Base-by-base conservation (phyloP, 2,329 filamentous ascomycete species). In the Arthroderma sp. region DNA sequence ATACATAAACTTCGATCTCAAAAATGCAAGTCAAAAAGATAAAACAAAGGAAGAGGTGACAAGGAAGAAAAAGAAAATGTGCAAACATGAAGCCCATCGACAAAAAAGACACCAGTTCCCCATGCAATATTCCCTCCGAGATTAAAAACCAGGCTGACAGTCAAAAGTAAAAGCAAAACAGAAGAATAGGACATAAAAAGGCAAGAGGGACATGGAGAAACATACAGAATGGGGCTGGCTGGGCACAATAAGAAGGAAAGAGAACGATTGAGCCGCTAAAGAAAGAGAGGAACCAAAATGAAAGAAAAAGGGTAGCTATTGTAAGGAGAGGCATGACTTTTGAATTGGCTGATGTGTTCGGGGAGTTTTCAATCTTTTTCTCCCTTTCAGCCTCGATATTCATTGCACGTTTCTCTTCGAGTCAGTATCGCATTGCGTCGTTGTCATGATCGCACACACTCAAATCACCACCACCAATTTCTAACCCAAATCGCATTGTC, bases 121-220 rank as follows among this genome's bases (percentile, higher is more conserved):
- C 15, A 22, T 22, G 15, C 15, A 22, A 22, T 22, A 22, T 38
- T 38, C 15, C 36, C 36, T 22, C 36, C 36, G 29, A 27, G 40
- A 15, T 10, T 27, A 33, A 42, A 27, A 30, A 15, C 22, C 29
- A 40, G 38, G 29, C 31, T 34, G 15, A 22, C 15, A 22, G 15
- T 3, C 15, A 22, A 22, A 42, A 22, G 36, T 42, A 42, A 31
- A 32, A 41, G 30, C 31, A 33, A 9, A 33, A 40, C 45, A 44
- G 32, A 49, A 50, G 46, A 42, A 38, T 47, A 46, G 45, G 33
- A 48, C 29, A 42, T 40, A 22, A 29, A 37, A 29, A 29, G 6
- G 32, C 9, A 11, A 38, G 3, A n/a, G 36, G 10, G 34, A 38
- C 42, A 32, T 7, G n/a, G 22, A 43, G 29, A 29, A 38, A 44